Conservation (phyloP, 2,329 filamentous ascomycete genomes). For the Aureobasidium sp. region DNA sequence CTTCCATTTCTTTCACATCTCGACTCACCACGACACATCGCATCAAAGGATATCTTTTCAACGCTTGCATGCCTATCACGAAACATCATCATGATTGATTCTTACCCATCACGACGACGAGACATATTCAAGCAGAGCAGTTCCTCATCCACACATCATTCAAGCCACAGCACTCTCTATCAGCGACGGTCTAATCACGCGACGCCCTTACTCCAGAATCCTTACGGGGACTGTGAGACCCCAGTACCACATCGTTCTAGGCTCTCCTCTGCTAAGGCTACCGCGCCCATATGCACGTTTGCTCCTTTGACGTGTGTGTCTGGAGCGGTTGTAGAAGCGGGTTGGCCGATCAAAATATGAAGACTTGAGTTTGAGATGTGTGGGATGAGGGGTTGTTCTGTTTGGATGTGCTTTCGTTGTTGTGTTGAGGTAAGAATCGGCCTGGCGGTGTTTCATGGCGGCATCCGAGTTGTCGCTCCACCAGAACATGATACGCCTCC, state of each 20-base stretch:
- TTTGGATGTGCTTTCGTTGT: neutral
- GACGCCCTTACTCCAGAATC: neutral
- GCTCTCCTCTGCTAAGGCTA: neutral
- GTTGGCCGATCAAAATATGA: neutral
- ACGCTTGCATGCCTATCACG: neutral
- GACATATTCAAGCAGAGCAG: neutral
- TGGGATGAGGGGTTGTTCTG: neutral
- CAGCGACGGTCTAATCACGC: neutral
- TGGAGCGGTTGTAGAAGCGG: neutral
- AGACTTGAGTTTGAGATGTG: neutral
- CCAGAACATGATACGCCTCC: too few relatives aligned
- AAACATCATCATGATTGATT: neutral
- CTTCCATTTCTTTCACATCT: neutral
- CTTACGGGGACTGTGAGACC: neutral
- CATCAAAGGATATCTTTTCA: neutral
- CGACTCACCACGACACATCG: neutral
- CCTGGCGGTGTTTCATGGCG: neutral
- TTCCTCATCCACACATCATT: neutral
- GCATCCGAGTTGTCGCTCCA: too few relatives aligned
- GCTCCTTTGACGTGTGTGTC: neutral
- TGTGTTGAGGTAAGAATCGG: neutral
- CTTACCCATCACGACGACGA: neutral
- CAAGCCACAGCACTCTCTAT: neutral
- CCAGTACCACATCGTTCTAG: neutral
- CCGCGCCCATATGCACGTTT: neutral